Base-by-base conservation (phyloP, 495 filamentous ascomycete species). In the Recurvomyces mirabilis region DNA sequence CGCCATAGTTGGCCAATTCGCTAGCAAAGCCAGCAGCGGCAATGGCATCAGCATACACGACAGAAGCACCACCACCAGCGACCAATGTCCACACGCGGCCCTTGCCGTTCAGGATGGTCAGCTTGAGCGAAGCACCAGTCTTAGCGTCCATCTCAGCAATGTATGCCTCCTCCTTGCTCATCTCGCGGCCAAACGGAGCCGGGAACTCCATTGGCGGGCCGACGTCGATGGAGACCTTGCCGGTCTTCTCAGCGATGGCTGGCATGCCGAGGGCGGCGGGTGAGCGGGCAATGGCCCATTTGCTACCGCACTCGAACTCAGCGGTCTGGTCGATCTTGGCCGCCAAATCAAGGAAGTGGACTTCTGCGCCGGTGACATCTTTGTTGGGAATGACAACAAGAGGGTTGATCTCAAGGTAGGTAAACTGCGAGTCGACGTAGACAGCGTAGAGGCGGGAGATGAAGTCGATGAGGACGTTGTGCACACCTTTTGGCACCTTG, bases 391-490 rank as follows among this genome's bases (percentile, higher is more conserved):
- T 88, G 59, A 94, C 91, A 43, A 99, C 91, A 47, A 99, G 69
- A 41, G 91, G 91, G 74, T 99, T 99, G 75, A 99, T 99, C 69
- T 99, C 91, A 49, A 99, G 87, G 71, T 96, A 96, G 63, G 91
- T 96, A 75, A 99, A 99, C 69, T 99, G 91, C 81, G 85, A 93
- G 74, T 99, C 91, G 43, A 99, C 91, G 58, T 96, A 99, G 72
- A 99, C 91, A 60, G 87, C 88, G 61, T 95, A 95, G 32, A 88
- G 76, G 54, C 82, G 71, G 56, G 82, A 81, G 67, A 87, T 99
- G 75, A 99, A 98, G 75, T 99, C 91, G 44, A 95, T 82, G 28
- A 99, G 77, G 59, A 99, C 91, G 53, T 94, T 94, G 74, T 99
- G 91, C 30, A 96, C 69, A 58, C 89, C 89, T 68, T 83, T 75